Conservation (phyloP, 495 filamentous ascomycete genomes). For the Neurospora tetrasperma region DNA sequence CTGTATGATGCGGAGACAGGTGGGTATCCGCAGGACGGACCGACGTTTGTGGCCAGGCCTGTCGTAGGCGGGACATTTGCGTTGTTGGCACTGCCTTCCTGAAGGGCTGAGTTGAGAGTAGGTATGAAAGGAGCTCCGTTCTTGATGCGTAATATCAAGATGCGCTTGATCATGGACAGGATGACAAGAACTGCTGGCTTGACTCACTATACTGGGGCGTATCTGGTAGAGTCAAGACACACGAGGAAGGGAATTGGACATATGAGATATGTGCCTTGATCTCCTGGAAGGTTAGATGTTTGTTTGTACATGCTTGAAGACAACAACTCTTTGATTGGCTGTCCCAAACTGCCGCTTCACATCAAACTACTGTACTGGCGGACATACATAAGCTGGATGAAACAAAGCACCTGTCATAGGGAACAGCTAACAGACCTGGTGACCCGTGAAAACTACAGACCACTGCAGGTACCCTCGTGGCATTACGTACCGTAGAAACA, state of each 20-base stretch:
- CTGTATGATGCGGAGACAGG: constrained; percentile 62
- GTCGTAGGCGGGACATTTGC: constrained; percentile 79
- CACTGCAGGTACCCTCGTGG: neutral
- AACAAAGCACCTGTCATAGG: neutral
- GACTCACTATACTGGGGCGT: neutral
- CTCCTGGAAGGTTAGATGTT: neutral
- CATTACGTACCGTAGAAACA: neutral
- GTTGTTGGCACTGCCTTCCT: constrained; percentile 50
- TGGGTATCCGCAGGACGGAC: constrained; percentile 42
- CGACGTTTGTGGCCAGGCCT: constrained; percentile 66
- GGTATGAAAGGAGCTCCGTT: neutral
- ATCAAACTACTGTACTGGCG: neutral
- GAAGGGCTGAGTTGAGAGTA: neutral
- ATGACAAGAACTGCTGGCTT: neutral
- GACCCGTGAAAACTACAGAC: neutral
- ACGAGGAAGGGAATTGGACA: neutral
- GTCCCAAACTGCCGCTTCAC: neutral
- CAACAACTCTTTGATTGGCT: neutral
- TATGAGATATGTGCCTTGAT: neutral
- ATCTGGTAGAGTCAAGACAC: neutral
- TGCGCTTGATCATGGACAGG: neutral
- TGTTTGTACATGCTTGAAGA: neutral
- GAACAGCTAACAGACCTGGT: neutral
- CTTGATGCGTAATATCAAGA: neutral
- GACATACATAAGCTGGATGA: neutral